phyloP scores from a whole-genome alignment of 2,329 filamentous ascomycete species.

The Aspergillus phoenicis region DNA sequence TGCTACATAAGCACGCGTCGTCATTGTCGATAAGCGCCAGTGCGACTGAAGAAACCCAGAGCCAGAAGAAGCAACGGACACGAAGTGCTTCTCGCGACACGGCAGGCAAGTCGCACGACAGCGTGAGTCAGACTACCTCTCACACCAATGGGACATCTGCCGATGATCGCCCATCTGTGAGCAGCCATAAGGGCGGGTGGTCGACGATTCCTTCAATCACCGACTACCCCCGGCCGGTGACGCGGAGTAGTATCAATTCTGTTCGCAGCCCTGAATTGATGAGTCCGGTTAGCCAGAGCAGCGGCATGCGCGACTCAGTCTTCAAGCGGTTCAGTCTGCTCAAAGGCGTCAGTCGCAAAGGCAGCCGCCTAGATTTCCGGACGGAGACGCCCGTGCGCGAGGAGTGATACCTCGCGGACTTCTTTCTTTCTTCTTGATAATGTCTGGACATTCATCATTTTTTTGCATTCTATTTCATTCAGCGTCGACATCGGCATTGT shows the following conservation, averaged over 20 bases:
- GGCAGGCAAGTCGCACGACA: constrained; percentile 31
- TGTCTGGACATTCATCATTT: constrained; percentile 29
- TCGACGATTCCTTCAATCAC: constrained; percentile 38
- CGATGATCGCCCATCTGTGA: constrained; percentile 21
- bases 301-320: constrained; percentile 61
- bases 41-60: constrained; percentile 26
- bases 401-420: constrained; percentile 34
- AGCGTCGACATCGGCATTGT: constrained; percentile 8
- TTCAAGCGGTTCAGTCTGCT: constrained; percentile 78
- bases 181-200: constrained; percentile 33
- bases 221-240: constrained; percentile 38
- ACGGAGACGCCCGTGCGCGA: constrained; percentile 36
- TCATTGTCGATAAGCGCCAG: constrained; percentile 32
- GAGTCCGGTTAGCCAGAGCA: constrained; percentile 34
- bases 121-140: constrained; percentile 32
- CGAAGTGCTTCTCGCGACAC: constrained; percentile 34
- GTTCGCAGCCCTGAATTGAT: constrained; percentile 22
- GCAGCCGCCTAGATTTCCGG: constrained; percentile 57
- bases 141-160: constrained; percentile 27
- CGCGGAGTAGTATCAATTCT: constrained; percentile 30
- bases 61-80: constrained; percentile 29
- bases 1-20: constrained; percentile 35
- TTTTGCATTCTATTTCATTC: constrained; percentile 12
- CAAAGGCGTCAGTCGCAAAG: constrained; percentile 69
- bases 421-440: constrained; percentile 24